Evolutionary conservation across 352 stramenopile genomes (phyloP).

Genomic region (Pythium brassicae): DNA sequence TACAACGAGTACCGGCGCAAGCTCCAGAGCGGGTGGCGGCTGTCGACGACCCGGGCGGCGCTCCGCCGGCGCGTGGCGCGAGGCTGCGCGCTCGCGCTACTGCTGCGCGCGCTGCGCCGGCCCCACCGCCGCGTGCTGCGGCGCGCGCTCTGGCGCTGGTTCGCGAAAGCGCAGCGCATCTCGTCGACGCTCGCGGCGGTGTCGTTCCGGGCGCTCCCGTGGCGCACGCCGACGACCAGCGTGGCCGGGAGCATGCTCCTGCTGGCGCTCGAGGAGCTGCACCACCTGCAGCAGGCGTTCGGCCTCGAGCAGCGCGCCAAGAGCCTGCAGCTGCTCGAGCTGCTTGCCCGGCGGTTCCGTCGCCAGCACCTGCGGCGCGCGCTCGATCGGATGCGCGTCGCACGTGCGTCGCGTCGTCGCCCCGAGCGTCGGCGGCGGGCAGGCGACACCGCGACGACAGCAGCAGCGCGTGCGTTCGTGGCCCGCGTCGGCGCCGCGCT

Average conservation of each 20-base stretch:
- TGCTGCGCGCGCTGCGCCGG: slow-evolving; percentile 21
- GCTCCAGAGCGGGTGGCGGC: slow-evolving; percentile 4
- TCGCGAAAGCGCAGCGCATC: slow-evolving; percentile 22
- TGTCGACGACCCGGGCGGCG: not conserved
- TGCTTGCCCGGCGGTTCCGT: slow-evolving; percentile 2
- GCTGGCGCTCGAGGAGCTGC: slow-evolving; percentile 24
- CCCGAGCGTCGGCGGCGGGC: not conserved
- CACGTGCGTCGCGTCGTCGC: not conserved
- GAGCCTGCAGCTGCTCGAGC: slow-evolving; percentile 10
- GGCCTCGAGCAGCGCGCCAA: slow-evolving; percentile 4
- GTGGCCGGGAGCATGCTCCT: slow-evolving; percentile 23
- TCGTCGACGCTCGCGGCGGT: slow-evolving; percentile 17
- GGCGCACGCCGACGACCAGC: slow-evolving; percentile 9
- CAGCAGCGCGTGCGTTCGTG: slow-evolving; percentile 20
- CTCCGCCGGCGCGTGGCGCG: slow-evolving; percentile 1
- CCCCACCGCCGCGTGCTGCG: slow-evolving; percentile 20
- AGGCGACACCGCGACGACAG: not conserved
- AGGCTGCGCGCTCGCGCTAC: slow-evolving; percentile 6
- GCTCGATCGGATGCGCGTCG: slow-evolving; percentile 14
- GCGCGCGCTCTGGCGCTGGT: slow-evolving; percentile 47
- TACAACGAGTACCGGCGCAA: slow-evolving; percentile 9
- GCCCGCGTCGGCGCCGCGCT: slow-evolving; percentile 18
- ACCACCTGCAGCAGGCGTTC: slow-evolving; percentile 17
- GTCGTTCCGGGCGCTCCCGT: slow-evolving; percentile 18
- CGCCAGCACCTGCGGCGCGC: slow-evolving; percentile 13